Conservation (phyloP, 257 asterid genomes). For the Przewalskia tangutica region DNA sequence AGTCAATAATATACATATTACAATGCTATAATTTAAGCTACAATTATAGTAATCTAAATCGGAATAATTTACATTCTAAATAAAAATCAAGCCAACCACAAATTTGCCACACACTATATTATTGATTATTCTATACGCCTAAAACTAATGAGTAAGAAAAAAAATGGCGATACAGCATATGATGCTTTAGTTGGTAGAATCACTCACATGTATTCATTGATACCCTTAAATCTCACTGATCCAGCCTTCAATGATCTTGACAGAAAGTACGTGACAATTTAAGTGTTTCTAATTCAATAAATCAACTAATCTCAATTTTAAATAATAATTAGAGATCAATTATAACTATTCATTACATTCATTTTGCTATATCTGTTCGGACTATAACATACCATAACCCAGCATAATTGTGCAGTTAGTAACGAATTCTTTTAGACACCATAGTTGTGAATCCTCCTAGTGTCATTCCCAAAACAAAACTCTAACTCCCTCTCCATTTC, state of each 20-base stretch:
- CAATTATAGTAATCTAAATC: too few species aligned
- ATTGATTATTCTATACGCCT: neutral
- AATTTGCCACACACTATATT: neutral
- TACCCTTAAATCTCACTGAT: neutral
- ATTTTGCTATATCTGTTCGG: neutral
- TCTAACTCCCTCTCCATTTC: too few species aligned
- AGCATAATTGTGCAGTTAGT: neutral
- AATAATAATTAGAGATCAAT: neutral
- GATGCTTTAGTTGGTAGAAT: neutral
- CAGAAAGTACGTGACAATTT: neutral
- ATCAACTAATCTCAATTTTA: neutral
- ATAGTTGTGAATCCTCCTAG: neutral
- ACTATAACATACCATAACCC: neutral
- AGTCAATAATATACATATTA: too few species aligned
- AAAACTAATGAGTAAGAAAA: too few species aligned
- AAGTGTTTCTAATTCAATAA: neutral
- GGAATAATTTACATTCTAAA: too few species aligned
- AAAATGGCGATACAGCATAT: neutral
- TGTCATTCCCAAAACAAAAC: too few species aligned
- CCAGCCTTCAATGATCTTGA: neutral
- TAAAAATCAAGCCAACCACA: neutral
- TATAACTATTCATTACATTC: neutral
- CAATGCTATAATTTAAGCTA: too few species aligned
- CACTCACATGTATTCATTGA: neutral
- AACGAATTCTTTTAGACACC: neutral